Evolutionary conservation across 2,329 filamentous ascomycete species (phyloP), one percentile per base, ranked within the genome.

Genomic region (Alternaria sp.): DNA sequence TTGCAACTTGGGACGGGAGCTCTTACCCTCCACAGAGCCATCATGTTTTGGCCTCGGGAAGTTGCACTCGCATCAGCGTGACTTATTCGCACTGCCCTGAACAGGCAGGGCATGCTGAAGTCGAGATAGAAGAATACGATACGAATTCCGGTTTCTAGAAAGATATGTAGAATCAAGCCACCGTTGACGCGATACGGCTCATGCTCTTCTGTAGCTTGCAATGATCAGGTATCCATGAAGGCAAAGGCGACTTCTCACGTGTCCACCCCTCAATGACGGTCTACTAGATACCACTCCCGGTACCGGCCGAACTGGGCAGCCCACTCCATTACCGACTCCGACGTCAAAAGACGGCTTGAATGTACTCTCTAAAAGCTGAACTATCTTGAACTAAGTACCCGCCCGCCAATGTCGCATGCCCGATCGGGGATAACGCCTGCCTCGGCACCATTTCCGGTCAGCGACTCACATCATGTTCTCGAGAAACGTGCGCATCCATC

Each of bases 401-500:
- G 11, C n/a, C 47, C 26, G 12, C 49, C 19, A 28, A 51, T 51
- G 49, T 30, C 30, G 49, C 13, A 28, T 21, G 52, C 65, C 69
- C n/a, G 26, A 62, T 57, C 23, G 6, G 55, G 66, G 23, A 66
- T 61, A 54, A 30, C 47, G 62, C 54, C 36, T 23, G 32, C 50
- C 57, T 55, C 51, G 54, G 45, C 51, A 52, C 45, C 8, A 56
- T 52, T 36, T 57, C 49, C 61, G 19, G 26, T 28, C 61, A 64
- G 55, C 69, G 66, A 73, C 66, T 71, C 66, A 73, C 64, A 45
- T 21, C 40, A 26, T 15, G 17, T 40, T 43, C 49, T 28, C 12
- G 9, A 55, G 21, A 59, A 71, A 71, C 68, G 69, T 73, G 70
- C 61, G 67, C 51, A 52, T 9, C 11, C 40, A 30, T 17, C 40